Evolutionary conservation across 495 filamentous ascomycete species (phyloP).

Genomic region (Collariella sp.): DNA sequence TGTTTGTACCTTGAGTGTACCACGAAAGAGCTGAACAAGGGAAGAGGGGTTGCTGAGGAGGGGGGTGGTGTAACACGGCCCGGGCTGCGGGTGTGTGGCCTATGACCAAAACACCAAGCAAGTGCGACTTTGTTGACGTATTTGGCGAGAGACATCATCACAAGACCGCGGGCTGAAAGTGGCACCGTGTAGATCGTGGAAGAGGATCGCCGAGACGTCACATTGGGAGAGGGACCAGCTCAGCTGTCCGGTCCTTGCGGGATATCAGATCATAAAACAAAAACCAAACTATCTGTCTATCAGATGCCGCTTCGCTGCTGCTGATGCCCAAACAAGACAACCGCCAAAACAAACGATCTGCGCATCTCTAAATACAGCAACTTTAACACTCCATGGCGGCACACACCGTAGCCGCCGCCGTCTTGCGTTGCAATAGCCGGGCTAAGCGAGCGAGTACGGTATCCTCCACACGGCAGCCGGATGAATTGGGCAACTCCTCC

Average conservation of each 20-base stretch:
- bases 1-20: no score
- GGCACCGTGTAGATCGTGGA: neutral
- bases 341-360: neutral
- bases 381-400: neutral
- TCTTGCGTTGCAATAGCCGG: constrained; percentile 1
- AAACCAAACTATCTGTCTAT: neutral
- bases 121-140: no score
- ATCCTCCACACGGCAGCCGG: constrained; percentile 3
- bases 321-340: no score
- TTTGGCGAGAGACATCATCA: neutral
- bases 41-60: neutral
- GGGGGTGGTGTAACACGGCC: neutral
- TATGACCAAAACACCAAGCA: no score
- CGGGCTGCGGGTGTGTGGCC: neutral
- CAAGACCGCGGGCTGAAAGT: neutral
- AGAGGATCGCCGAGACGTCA: neutral
- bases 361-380: neutral
- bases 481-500: neutral
- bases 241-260: neutral
- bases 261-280: neutral
- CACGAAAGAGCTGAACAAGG: neutral
- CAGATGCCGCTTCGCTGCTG: neutral
- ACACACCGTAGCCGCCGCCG: neutral
- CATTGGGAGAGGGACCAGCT: neutral
- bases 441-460: constrained; percentile 2